These are phyloP conservation scores for Prosopis cineraria DNA, from an alignment of 306 rosid species.

Conservation along the genomic window DNA sequence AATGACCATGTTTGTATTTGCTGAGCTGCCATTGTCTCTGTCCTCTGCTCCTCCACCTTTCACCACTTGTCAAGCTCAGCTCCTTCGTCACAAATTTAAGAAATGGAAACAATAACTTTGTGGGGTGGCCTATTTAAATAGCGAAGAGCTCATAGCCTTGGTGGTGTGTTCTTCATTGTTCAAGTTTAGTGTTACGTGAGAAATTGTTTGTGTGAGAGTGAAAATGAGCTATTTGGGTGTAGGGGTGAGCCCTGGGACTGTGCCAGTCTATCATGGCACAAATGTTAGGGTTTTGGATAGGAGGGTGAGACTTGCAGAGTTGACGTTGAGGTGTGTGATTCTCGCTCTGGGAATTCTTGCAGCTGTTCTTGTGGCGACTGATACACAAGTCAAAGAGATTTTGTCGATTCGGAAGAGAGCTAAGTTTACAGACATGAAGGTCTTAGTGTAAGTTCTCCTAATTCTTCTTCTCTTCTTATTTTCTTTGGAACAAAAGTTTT, in stretches of 20 bases:
- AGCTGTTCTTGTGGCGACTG: constrained; percentile 83
- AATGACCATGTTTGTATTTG: constrained; percentile 32
- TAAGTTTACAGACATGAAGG: constrained; percentile 81
- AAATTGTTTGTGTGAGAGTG: neutral
- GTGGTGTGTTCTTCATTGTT: too few relatives aligned
- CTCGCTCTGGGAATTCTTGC: constrained; percentile 71
- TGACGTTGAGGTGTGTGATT: constrained; percentile 72
- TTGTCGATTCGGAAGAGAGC: constrained; percentile 78
- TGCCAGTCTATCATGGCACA: constrained; percentile 63
- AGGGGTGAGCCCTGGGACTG: constrained; percentile 87
- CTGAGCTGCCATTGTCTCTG: constrained; percentile 33
- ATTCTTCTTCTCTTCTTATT: neutral
- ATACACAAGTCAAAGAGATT: constrained; percentile 72
- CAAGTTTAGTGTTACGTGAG: too few relatives aligned
- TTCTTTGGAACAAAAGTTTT: too few relatives aligned
- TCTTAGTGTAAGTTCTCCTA: constrained; percentile 64
- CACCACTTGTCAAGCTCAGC: constrained; percentile 56
- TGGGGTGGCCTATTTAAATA: constrained; percentile 28
- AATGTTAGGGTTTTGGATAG: constrained; percentile 55
- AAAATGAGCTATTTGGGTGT: constrained; percentile 78
- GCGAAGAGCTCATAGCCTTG: neutral
- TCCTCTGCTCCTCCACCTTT: constrained; percentile 42
- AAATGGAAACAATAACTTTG: neutral
- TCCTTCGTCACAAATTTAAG: constrained; percentile 33
- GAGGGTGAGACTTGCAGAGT: constrained; percentile 63